Evolutionary conservation across 1,139 yeast genomes (phyloP).

Genomic region (Saccharomycopsis crataegensis): DNA sequence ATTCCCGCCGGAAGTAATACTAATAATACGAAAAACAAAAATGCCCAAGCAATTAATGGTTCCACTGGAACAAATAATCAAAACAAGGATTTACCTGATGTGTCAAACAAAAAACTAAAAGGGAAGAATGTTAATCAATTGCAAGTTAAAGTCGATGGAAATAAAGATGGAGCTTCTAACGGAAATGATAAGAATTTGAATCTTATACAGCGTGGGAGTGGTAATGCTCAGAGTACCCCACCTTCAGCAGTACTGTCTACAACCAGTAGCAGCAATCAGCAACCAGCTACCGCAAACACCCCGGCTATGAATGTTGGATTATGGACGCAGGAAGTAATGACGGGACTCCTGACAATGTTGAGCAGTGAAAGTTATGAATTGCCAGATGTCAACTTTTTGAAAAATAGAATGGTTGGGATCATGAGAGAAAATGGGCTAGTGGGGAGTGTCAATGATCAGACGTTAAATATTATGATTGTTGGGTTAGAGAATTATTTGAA

Average conservation of each 20-base stretch:
- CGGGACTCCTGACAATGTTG: conserved; percentile 81
- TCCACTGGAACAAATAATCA: background rate
- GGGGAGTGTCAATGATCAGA: conserved; percentile 66
- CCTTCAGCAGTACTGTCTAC: background rate
- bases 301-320: conserved; percentile 46
- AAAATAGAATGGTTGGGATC: conserved; percentile 68
- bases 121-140: conserved; percentile 16
- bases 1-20: conserved; percentile 43
- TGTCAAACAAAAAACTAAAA: conserved; percentile 1
- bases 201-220: conserved; percentile 17
- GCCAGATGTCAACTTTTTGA: conserved; percentile 71
- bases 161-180: conserved; percentile 26
- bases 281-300: conserved; percentile 1
- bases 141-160: conserved; percentile 37
- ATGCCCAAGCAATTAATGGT: background rate
- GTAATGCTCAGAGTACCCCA: background rate
- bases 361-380: conserved; percentile 72
- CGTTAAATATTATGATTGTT: conserved; percentile 65
- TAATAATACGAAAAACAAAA: background rate
- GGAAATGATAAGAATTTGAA: conserved; percentile 7
- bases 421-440: conserved; percentile 90
- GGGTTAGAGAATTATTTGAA: conserved; percentile 80
- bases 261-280: background rate
- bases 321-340: conserved; percentile 92
- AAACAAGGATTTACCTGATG: background rate